Percentiles rank a stretch among this genome's conserved stretches.
Evolutionary conservation across 768 basidiomycete species (phyloP).

Genomic region (Pisolithus sp.): DNA sequence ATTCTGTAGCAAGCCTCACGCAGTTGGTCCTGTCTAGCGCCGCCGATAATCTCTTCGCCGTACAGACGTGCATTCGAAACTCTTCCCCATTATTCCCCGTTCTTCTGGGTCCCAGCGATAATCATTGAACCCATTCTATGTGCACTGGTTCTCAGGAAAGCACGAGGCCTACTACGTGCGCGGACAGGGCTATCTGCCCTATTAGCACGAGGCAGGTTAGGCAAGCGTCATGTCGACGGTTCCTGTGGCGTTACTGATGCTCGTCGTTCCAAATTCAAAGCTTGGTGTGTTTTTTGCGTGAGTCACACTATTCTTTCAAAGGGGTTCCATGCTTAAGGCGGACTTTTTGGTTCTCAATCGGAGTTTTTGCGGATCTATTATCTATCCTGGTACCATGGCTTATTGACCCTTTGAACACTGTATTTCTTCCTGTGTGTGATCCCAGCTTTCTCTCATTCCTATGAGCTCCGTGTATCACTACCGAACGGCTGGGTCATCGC

Average conservation of each 20-base stretch:
- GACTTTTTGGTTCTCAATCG: background rate
- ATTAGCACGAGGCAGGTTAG: slow-evolving; percentile 10
- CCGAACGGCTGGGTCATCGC: slow-evolving; percentile 18
- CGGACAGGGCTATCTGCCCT: slow-evolving; percentile 2
- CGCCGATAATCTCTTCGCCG: slow-evolving; percentile 15
- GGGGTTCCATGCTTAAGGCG: background rate
- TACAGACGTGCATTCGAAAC: slow-evolving; percentile 18
- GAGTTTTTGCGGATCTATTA: slow-evolving; percentile 15
- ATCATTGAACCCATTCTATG: slow-evolving; percentile 21
- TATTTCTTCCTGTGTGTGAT: slow-evolving; percentile 18
- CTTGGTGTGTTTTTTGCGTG: slow-evolving; percentile 19
- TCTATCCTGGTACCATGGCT: slow-evolving; percentile 17
- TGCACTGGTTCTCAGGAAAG: slow-evolving; percentile 16
- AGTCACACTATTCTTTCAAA: background rate
- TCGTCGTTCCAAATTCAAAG: slow-evolving; percentile 1
- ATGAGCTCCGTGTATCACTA: background rate
- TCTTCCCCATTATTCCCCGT: slow-evolving; percentile 12
- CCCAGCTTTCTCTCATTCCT: background rate
- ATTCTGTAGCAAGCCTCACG: background rate
- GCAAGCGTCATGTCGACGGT: background rate
- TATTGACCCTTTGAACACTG: slow-evolving; percentile 11
- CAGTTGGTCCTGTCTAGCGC: slow-evolving; percentile 2
- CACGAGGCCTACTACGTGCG: slow-evolving; percentile 2
- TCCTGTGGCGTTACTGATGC: background rate
- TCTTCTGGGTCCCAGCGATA: slow-evolving; percentile 21